Base-by-base conservation (phyloP, 306 rosid species). In the Senna siamea region DNA sequence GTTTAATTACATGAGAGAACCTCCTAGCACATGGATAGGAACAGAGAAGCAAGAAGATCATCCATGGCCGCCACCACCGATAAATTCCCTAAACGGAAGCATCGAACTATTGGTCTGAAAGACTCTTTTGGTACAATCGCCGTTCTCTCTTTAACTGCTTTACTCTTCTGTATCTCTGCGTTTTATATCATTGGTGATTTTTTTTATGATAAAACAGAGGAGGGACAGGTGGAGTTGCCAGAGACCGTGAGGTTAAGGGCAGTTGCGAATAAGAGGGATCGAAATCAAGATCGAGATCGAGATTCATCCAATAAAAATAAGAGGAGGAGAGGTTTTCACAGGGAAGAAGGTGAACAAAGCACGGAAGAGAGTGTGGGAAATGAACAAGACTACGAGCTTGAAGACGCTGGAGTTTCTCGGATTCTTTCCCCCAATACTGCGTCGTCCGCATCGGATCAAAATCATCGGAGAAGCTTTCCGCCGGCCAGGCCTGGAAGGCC, bases 31-130 rank as follows among this genome's bases (percentile, higher is more conserved):
- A 87, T 87, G 88, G 88, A 90, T 28, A 87, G 83, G 83, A 77
- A 14, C 51, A 83, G 91, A 88, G 91, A 86, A 67, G 79, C 88
- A 11, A 85, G 79, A 77, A 83, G 81, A 69, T 75, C 87, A 69
- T 64, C 85, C 15, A 67, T 78, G 70, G 18, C 76, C 22, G 58
- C 84, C n/a, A 81, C 84, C 37, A 61, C 79, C 34, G 76, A 74
- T 62, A 79, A 84, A 53, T 66, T 78, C 30, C 79, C 75, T 8
- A 71, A 43, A 56, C 84, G 82, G 52, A 78, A 80, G 52, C 76
- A 72, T 26, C 75, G 85, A 63, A 75, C 84, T 41, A 56, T 74
- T 50, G 26, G 73, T 67, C 70, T 72, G 67, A 71, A 80, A 79
- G 84, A 83, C n/a, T 85, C 84, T 69, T 83, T 80, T 20, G 90